Evolutionary conservation across 2,329 filamentous ascomycete species (phyloP).

Genomic region (Alternaria triticimaculans): DNA sequence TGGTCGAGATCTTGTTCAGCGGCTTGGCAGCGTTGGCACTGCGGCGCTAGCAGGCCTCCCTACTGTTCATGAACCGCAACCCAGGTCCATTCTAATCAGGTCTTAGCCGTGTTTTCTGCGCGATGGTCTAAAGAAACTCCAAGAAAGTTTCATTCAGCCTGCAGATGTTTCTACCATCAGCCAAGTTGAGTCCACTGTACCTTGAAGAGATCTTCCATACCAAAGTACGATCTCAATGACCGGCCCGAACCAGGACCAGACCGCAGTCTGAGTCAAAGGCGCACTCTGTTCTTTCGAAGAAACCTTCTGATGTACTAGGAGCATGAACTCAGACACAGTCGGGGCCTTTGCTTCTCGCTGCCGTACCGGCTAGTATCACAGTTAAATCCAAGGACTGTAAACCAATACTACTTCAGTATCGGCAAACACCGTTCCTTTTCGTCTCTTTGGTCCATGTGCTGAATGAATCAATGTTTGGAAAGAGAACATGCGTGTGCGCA

Average conservation of each 20-base stretch:
- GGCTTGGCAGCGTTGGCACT: conserved; percentile 1
- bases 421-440: neutral
- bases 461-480: neutral
- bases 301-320: neutral
- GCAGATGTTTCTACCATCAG: neutral
- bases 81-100: neutral
- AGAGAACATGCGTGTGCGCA: neutral
- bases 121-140: neutral
- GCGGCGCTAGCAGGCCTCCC: neutral
- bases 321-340: neutral
- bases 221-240: neutral
- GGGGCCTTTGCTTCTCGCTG: neutral
- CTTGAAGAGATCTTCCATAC: neutral
- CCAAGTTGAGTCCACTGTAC: neutral
- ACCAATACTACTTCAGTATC: neutral
- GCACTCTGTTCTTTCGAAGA: neutral
- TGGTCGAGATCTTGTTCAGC: neutral
- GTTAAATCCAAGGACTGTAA: neutral
- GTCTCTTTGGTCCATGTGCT: neutral
- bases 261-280: neutral
- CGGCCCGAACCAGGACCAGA: neutral
- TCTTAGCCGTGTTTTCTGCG: neutral
- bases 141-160: neutral
- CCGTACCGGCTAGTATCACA: neutral
- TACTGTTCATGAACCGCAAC: neutral